Percentiles rank a stretch among this genome's conserved stretches.
phyloP scores from a whole-genome alignment of 495 filamentous ascomycete genomes.

The Melanomma pulvis-pyrius region DNA sequence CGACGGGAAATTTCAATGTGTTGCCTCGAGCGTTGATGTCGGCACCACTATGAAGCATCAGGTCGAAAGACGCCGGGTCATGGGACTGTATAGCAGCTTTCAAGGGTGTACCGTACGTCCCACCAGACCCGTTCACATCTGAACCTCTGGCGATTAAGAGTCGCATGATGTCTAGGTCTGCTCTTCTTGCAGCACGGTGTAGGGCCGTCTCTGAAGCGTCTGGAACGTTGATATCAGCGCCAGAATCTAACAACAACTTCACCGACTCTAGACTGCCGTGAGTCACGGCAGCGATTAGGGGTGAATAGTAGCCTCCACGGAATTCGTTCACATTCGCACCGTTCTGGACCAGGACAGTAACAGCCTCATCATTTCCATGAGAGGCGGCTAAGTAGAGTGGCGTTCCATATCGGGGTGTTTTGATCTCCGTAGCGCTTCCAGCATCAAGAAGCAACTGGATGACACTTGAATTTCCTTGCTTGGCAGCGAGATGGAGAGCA shows the following conservation, averaged over 20 bases:
- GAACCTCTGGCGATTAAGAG: constrained; percentile 18
- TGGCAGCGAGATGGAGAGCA: constrained; percentile 1
- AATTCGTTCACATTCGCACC: constrained; percentile 13
- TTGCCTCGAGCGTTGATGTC: constrained; percentile 17
- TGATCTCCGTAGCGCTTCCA: not conserved
- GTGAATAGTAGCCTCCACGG: not conserved
- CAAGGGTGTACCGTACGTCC: constrained; percentile 1
- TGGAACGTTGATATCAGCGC: constrained; percentile 12
- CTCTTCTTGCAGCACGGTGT: constrained; percentile 12
- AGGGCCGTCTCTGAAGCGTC: constrained; percentile 34
- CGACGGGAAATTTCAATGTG: constrained; percentile 18
- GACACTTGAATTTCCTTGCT: not conserved
- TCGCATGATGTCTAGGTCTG: constrained; percentile 5
- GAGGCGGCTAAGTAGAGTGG: not conserved
- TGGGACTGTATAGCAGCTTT: constrained; percentile 18
- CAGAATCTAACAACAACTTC: constrained; percentile 8
- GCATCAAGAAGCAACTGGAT: not conserved
- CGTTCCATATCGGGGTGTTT: not conserved
- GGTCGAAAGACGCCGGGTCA: constrained; percentile 1
- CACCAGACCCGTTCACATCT: constrained; percentile 22
- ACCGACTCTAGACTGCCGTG: not conserved
- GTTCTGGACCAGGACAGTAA: not conserved
- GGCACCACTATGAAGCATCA: constrained; percentile 29
- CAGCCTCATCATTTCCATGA: not conserved
- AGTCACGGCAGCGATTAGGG: not conserved